Evolutionary conservation across 495 filamentous ascomycete genomes (phyloP).

Genomic region (Podospora sp.): DNA sequence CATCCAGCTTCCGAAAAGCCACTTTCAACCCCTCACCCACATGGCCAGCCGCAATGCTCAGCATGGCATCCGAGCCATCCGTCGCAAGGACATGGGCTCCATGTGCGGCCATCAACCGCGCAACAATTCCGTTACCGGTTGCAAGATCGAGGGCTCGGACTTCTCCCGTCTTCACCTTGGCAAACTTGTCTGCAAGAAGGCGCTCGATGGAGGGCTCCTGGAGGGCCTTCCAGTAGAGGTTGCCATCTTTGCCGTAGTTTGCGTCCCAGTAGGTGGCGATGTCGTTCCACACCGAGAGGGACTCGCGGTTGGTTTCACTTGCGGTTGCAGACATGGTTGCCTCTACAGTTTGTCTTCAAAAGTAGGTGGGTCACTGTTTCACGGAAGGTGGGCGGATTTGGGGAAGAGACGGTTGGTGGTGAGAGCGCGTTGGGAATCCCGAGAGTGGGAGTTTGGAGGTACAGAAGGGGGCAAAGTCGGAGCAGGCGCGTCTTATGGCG

Average conservation of each 20-base stretch:
- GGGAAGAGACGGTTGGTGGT: too few species aligned
- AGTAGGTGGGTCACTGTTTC: too few species aligned
- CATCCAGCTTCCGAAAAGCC: slow-evolving; percentile 35
- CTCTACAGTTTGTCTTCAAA: too few species aligned
- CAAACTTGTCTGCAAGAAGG: slow-evolving; percentile 28
- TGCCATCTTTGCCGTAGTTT: slow-evolving; percentile 41
- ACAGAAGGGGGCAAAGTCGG: too few species aligned
- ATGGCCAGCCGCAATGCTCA: slow-evolving; percentile 31
- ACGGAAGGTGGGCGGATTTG: too few species aligned
- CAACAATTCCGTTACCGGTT: slow-evolving; percentile 47
- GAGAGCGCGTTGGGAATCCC: too few species aligned
- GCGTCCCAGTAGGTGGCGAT: slow-evolving; percentile 45
- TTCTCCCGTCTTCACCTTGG: slow-evolving; percentile 17
- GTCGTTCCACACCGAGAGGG: slow-evolving; percentile 37
- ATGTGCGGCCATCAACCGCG: slow-evolving; percentile 37
- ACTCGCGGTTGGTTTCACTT: neutral
- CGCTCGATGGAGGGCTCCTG: slow-evolving; percentile 41
- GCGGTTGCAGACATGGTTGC: too few species aligned
- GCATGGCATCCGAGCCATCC: slow-evolving; percentile 39
- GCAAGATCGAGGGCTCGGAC: slow-evolving; percentile 43
- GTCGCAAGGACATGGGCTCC: slow-evolving; percentile 42
- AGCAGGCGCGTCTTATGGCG: too few species aligned
- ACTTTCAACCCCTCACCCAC: slow-evolving; percentile 11
- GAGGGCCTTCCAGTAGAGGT: slow-evolving; percentile 42
- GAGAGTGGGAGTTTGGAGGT: too few species aligned